Evolutionary conservation across 805 yeast genomes (phyloP), one percentile per base, ranked within the genome.

Genomic region (Yamadazyma kitorensis): DNA sequence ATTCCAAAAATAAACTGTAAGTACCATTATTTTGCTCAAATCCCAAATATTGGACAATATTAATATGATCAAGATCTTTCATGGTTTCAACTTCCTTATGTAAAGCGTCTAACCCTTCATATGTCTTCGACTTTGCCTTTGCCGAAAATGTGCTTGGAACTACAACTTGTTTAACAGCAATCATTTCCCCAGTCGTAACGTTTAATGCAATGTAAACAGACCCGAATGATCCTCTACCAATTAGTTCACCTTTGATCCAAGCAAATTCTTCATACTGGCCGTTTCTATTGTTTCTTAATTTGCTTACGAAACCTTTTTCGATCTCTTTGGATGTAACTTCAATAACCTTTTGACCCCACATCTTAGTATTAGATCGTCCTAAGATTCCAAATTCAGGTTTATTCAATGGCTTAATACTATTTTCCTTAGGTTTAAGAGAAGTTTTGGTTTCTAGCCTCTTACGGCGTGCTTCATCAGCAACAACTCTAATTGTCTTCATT

Each of bases 161-260:
- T 26, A 74, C 80, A 2, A 91, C 96, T 59, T 93, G 98, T 54
- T 93, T 93, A 2, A 93, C 98, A 0, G 99, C 99, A 65, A 93
- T 83, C 95, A 93, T 88, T 51, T 93, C 99, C 35, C 98, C 98
- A 0, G 96, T 87, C 1, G 98, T 93, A 12, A 88, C 89, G 57
- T 93, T 93, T 52, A 93, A 70, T 1, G 96, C 97, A 36, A 93
- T 68, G 52, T 74, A 91, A 1, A 93, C 99, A 23, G 86, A 81
- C 7, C 98, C 99, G 67, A 89, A 93, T 1, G 97, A 89, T 0
- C 99, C 99, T 39, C 86, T 78, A 0, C 99, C 99, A 38, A 93
- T 87, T 43, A 93, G 68, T 52, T 89, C 97, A 70, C 99, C 99
- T 54, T 87, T 87, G 31, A 94, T 83, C 99, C 99, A 93, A 0